These are phyloP conservation scores for Lachnellula hyalina DNA, from an alignment of 2,329 filamentous ascomycete genomes.

Conservation along the genomic window DNA sequence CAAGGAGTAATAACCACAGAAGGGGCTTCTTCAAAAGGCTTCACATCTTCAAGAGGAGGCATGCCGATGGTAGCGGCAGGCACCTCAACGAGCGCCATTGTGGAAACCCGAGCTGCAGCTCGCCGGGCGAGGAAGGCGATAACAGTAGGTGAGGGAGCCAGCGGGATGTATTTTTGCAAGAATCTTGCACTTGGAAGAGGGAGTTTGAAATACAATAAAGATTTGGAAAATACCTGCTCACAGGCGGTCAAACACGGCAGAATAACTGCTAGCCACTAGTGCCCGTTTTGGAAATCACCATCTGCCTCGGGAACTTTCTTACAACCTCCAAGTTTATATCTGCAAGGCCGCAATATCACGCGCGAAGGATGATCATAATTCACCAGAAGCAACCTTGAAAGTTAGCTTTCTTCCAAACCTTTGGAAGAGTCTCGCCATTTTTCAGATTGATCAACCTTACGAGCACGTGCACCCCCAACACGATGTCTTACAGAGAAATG, in stretches of 20 bases:
- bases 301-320: neutral
- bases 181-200: neutral
- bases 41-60: constrained; percentile 30
- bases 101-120: constrained; percentile 35
- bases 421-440: too few species aligned
- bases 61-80: constrained; percentile 28
- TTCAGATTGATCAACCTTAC: too few species aligned
- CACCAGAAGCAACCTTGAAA: too few species aligned
- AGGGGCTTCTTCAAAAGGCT: constrained; percentile 39
- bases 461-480: neutral
- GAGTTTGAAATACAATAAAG: neutral
- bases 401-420: too few species aligned
- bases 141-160: constrained; percentile 48
- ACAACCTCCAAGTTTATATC: too few species aligned
- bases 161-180: constrained; percentile 5
- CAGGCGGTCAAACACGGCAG: neutral
- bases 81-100: constrained; percentile 39
- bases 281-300: neutral
- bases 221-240: neutral
- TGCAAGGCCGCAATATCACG: too few species aligned
- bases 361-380: too few species aligned
- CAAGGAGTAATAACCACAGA: constrained; percentile 46
- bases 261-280: neutral
- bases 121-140: constrained; percentile 46
- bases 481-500: constrained; percentile 35